Evolutionary conservation across 169 alveolate species (phyloP).

Genomic region (Eimeria brunetti): DNA sequence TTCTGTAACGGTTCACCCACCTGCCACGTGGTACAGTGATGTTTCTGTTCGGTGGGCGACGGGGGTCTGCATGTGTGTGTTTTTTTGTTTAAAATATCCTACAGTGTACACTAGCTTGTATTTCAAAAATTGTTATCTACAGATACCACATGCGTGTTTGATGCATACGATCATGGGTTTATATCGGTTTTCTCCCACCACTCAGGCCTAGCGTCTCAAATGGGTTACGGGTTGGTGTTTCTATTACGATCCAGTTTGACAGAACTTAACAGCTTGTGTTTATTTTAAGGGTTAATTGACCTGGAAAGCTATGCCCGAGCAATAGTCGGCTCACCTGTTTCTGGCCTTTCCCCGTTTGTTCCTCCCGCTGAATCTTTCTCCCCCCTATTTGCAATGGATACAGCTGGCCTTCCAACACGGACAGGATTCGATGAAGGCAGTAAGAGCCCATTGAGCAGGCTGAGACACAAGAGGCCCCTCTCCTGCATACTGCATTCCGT

Average conservation of each 20-base stretch:
- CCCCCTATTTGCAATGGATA: not conserved
- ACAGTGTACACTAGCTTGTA: not conserved
- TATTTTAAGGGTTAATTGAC: not conserved
- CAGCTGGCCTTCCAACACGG: not conserved
- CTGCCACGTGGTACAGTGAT: not conserved
- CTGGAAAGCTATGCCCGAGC: not conserved
- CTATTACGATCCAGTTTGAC: too few relatives aligned
- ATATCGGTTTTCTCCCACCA: not conserved
- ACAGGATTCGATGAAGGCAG: not conserved
- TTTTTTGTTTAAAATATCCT: not conserved
- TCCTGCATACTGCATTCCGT: not conserved
- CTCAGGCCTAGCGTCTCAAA: not conserved
- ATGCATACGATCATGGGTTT: not conserved
- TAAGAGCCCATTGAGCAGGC: not conserved
- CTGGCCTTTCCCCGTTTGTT: not conserved
- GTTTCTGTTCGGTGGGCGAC: not conserved
- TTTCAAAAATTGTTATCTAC: not conserved
- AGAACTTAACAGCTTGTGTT: not conserved
- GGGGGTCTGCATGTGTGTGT: not conserved
- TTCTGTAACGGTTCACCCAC: not conserved
- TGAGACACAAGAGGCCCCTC: constrained; percentile 13
- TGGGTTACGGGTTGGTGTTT: not conserved
- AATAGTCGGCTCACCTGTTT: not conserved
- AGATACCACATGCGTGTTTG: not conserved
- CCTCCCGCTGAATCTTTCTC: not conserved